Percentiles rank a stretch among this genome's conserved stretches.
phyloP scores from a whole-genome alignment of 257 asterid genomes.

The Przewalskia tangutica region DNA sequence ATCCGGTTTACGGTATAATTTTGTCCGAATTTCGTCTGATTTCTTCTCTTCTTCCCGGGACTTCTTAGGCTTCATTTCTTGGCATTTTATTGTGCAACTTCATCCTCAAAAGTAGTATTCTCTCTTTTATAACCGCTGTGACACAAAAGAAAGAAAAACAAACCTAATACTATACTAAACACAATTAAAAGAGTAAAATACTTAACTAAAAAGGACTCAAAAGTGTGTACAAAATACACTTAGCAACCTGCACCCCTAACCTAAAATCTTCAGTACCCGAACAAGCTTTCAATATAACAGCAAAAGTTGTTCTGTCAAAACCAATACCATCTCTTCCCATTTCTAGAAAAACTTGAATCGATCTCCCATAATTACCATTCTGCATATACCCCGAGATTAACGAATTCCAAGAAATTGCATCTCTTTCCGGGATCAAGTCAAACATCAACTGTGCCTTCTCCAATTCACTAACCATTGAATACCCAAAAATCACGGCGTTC shows the following conservation, averaged over 20 bases:
- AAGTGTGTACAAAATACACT: too few relatives aligned
- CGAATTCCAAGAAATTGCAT: constrained; percentile 81
- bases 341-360: constrained; percentile 36
- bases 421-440: constrained; percentile 57
- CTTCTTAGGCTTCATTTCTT: too few relatives aligned
- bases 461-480: constrained; percentile 31
- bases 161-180: too few relatives aligned
- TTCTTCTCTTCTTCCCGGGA: too few relatives aligned
- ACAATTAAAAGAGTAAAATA: too few relatives aligned
- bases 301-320: constrained; percentile 57
- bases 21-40: too few relatives aligned
- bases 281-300: constrained; percentile 59
- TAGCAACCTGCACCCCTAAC: constrained; percentile 54
- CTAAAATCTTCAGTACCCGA: constrained; percentile 33
- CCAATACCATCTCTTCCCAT: constrained; percentile 53
- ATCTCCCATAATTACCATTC: constrained; percentile 31
- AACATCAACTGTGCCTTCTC: constrained; percentile 25
- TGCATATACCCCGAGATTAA: constrained; percentile 71
- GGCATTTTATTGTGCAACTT: too few relatives aligned
- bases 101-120: too few relatives aligned
- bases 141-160: too few relatives aligned
- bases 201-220: too few relatives aligned
- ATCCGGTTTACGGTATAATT: too few relatives aligned
- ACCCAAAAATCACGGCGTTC: constrained; percentile 69
- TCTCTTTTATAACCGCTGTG: too few relatives aligned